phyloP scores from a whole-genome alignment of 2,329 filamentous ascomycete species.

The Curvularia hawaiiensis region DNA sequence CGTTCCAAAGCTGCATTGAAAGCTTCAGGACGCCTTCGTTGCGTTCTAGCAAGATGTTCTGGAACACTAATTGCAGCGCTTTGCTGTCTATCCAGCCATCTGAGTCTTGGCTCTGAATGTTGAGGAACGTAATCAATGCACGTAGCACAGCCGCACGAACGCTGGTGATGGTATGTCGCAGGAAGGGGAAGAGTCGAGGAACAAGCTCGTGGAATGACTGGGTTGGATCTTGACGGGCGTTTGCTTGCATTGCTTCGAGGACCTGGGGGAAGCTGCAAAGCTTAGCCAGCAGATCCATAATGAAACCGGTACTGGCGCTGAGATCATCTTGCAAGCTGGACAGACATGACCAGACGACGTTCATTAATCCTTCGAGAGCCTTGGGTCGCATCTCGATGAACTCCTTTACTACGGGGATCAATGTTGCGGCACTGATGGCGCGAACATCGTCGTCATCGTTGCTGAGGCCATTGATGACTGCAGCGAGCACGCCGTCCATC shows the following conservation, averaged over 20 bases:
- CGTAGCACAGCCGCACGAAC: conserved; percentile 92
- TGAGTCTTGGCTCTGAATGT: conserved; percentile 77
- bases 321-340: conserved; percentile 97
- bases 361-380: conserved; percentile 80
- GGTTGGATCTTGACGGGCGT: conserved; percentile 77
- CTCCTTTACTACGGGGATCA: conserved; percentile 95
- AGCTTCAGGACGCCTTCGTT: conserved; percentile 81
- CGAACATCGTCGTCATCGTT: conserved; percentile 95
- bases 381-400: conserved; percentile 84
- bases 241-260: conserved; percentile 89
- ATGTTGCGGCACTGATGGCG: conserved; percentile 93
- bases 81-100: conserved; percentile 93
- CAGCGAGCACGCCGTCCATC: conserved; percentile 89
- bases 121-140: conserved; percentile 89
- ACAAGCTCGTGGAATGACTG: conserved; percentile 92
- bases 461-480: conserved; percentile 92
- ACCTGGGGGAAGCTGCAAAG: conserved; percentile 94
- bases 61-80: conserved; percentile 86
- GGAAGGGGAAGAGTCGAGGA: conserved; percentile 91
- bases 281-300: conserved; percentile 97
- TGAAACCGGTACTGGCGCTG: conserved; percentile 94
- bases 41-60: conserved; percentile 92
- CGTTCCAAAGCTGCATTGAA: conserved; percentile 86
- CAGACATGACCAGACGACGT: conserved; percentile 96
- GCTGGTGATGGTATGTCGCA: conserved; percentile 95